Evolutionary conservation across 331 rosid species (phyloP).

Genomic region (Acacia concinna): DNA sequence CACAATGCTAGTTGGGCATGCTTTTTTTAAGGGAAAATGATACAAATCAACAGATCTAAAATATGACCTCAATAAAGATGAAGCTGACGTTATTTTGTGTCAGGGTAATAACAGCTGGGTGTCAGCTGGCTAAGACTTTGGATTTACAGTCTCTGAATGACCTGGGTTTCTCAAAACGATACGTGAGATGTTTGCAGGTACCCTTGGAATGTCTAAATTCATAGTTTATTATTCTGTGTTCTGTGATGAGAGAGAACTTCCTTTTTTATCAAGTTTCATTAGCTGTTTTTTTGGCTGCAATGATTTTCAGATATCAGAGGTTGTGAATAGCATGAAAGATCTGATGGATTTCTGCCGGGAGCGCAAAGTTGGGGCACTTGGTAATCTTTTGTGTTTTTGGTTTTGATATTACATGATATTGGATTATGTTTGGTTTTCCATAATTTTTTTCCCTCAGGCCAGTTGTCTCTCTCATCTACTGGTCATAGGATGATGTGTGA

Average conservation of each 20-base stretch:
- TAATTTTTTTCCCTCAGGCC: background rate
- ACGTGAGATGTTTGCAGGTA: constrained; percentile 98
- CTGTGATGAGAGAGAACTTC: background rate
- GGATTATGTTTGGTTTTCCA: background rate
- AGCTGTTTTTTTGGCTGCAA: constrained; percentile 9
- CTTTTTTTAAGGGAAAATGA: background rate
- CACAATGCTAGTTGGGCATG: background rate
- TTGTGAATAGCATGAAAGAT: constrained; percentile 97
- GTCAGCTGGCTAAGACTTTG: constrained; percentile 89
- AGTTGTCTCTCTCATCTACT: background rate
- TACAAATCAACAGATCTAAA: background rate
- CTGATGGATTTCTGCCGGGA: constrained; percentile 80
- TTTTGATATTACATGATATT: background rate
- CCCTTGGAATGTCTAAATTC: background rate
- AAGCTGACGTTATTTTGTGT: constrained; percentile 26
- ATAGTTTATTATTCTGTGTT: background rate
- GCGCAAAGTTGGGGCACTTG: constrained; percentile 70
- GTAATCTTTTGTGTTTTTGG: constrained; percentile 43
- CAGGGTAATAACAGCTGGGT: constrained; percentile 90
- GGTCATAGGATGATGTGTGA: background rate
- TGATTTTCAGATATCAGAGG: constrained; percentile 83
- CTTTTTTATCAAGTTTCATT: constrained; percentile 2
- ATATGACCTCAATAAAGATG: background rate
- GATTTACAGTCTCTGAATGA: constrained; percentile 92
- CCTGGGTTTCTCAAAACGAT: constrained; percentile 93